Base-by-base conservation (phyloP, 2,329 filamentous ascomycete genomes). In the Fusarium virguliforme region DNA sequence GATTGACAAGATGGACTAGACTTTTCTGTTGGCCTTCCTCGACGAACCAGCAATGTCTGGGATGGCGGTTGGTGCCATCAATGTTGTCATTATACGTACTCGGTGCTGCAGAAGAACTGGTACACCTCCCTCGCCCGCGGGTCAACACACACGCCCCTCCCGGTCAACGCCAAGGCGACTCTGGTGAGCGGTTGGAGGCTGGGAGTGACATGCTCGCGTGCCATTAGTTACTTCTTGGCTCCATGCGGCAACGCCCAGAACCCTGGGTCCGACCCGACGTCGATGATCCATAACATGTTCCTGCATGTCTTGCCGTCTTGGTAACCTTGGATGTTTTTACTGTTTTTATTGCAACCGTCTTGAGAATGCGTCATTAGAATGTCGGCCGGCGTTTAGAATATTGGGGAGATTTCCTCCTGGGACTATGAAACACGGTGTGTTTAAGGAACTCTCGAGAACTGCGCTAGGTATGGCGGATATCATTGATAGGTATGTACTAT, bases 1-100 rank as follows among this genome's bases (percentile, higher is more conserved):
- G 7, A 76, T 85, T 3, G 77, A 80, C 37, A 72, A 75, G 40
- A 56, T 72, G 15, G 65, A 73, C 10, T 66, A 41, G 59, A 24
- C 22, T 4, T 32, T 6, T 26, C 18, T 18, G 18, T 18, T 18
- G 18, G 18, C 18, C 53, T 37, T 28, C 15, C 4, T 6, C 34
- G 32, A 46, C 18, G 4, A 12, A 35, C 15, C 26, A 24, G 9
- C 32, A 9, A 53, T 24, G 22, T 22, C 48, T n/a, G 35, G 30
- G 28, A 51, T 34, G 30, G 22, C 13, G n/a, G 26, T 13, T 30
- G 28, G 24, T 13, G 41, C n/a, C 35, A 18, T 22, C 28, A 51
- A 34, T 9, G 43, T 18, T n/a, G 24, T 26, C 8, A 30, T n/a
- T 48, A 6, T 18, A 18, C 18, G 10, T n/a, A n/a, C 26, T 18